A percentile compares a stretch with the other conserved stretches of the same genome.
These are phyloP conservation scores for Funneliformis geosporum DNA, from an alignment of 192 early-diverging fungal species.

Conservation along the genomic window DNA sequence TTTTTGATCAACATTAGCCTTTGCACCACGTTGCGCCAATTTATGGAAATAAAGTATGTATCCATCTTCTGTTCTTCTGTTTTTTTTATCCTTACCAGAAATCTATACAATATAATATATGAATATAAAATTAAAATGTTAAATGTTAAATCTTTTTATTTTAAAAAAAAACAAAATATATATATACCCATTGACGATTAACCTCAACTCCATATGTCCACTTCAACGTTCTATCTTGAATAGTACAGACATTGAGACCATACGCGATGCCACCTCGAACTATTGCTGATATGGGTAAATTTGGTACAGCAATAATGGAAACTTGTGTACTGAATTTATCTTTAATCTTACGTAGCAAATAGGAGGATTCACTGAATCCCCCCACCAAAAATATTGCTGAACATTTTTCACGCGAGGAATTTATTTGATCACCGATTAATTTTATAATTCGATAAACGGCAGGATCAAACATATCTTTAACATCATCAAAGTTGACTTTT, in stretches of 20 bases:
- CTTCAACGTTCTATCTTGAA: slow-evolving; percentile 1
- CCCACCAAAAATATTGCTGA: slow-evolving; percentile 59
- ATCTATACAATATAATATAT: neutral
- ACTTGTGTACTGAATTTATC: slow-evolving; percentile 48
- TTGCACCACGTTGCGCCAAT: slow-evolving; percentile 12
- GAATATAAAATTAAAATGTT: neutral
- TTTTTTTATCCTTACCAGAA: neutral
- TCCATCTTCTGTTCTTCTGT: neutral
- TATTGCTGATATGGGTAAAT: slow-evolving; percentile 55
- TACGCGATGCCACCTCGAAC: slow-evolving; percentile 55
- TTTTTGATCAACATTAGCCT: neutral
- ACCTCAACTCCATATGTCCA: slow-evolving; percentile 20
- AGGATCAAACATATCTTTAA: slow-evolving; percentile 58
- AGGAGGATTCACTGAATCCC: slow-evolving; percentile 56
- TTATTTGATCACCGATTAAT: slow-evolving; percentile 54
- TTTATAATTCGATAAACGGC: slow-evolving; percentile 51
- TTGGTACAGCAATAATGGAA: slow-evolving; percentile 51
- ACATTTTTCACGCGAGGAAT: slow-evolving; percentile 38
- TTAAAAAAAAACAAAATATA: neutral
- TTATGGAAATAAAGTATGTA: slow-evolving; percentile 4
- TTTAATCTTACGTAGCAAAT: slow-evolving; percentile 50
- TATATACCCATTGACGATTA: neutral
- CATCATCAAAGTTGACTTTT: slow-evolving; percentile 47
- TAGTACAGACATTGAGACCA: slow-evolving; percentile 26
- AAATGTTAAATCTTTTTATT: neutral